Base-by-base conservation (phyloP, 1,284 basidiomycete genomes). In the Marasmius tenuissimus region DNA sequence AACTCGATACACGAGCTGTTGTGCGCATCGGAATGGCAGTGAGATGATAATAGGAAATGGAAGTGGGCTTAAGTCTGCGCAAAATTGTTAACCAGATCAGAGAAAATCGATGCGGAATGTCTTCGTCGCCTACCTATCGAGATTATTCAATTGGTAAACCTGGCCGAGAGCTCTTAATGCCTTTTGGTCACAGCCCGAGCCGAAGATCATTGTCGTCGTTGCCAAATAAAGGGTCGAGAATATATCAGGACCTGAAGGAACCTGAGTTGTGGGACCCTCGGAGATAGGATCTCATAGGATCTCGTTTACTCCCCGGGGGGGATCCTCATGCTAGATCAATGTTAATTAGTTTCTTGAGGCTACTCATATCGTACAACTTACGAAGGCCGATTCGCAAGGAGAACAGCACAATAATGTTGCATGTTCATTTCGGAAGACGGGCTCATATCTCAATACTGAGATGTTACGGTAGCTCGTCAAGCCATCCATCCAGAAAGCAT, bases 1-100 rank as follows among this genome's bases (percentile, higher is more conserved):
- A 58, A 11, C 39, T 57, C 42, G 64, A 75, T 76, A 66, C 65
- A 92, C 91, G 73, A 39, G 79, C 85, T 1, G 85, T 86, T 56
- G 91, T 85, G 69, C 93, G 92, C 87, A 93, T 93, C 64, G 94
- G 87, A 62, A 87, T 86, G 20, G 92, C 92, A 7, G 87, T 89
- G 76, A 94, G 94, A 27, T 93, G 78, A 66, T 93, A 93, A 70
- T 93, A 95, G 65, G 85, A 89, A 52, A 93, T 75, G 71, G 92
- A 94, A 1, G 89, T n/a, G n/a, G n/a, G n/a, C n/a, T n/a, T n/a
- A n/a, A n/a, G n/a, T n/a, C n/a, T n/a, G n/a, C n/a, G n/a, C n/a
- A n/a, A n/a, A n/a, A n/a, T n/a, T n/a, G n/a, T n/a, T n/a, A n/a
- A n/a, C 63, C 51, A 59, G 16, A 48, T 42, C 42, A 40, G 14